Base-by-base conservation (phyloP, 208 protist species). In the Angomonas deanei region DNA sequence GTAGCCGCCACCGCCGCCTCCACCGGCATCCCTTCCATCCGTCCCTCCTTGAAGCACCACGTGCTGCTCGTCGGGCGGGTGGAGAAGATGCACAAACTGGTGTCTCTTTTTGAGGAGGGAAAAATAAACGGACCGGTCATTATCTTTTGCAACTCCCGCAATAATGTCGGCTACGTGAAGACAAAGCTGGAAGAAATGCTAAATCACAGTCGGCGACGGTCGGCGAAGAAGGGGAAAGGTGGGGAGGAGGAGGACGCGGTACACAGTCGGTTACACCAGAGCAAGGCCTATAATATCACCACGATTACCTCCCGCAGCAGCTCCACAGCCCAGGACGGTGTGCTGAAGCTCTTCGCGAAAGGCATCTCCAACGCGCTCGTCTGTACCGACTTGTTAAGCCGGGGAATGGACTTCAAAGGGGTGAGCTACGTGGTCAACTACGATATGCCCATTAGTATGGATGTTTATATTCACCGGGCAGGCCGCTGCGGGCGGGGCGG, bases 401-500 rank as follows among this genome's bases (percentile, higher is more conserved):
- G 99, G 39, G 97, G 93, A 23, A 82, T 97, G 33, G 98, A 99
- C 76, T 99, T 99, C 64, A 76, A 89, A 8, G 72, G 96, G 10
- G 80, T 99, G 3, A 74, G 98, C 33, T 99, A 97, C 90, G 98
- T 99, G 2, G 78, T 99, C 38, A 91, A 99, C 69, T 89, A 98
- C 46, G 98, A 99, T 78, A 97, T 95, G 65, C 97, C 98, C 11
- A 74, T 89, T 1, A 91, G 98, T 52, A 97, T 97, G 52, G 80
- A 96, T 11, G 97, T 92, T 4, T 99, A 98, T 72, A 85, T 99
- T 32, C 98, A 99, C 72, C 90, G 98, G 13, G 91, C 92, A 26
- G 98, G 97, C 8, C 89, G 98, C 19, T 98, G 96, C 42, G 97
- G 95, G 3, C 87, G 97, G 5, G 85, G 91, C 63, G 72, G 89